Evolutionary conservation across 2,329 filamentous ascomycete genomes (phyloP), one percentile per base, ranked within the genome.

Genomic region (Macrophomina tecta): DNA sequence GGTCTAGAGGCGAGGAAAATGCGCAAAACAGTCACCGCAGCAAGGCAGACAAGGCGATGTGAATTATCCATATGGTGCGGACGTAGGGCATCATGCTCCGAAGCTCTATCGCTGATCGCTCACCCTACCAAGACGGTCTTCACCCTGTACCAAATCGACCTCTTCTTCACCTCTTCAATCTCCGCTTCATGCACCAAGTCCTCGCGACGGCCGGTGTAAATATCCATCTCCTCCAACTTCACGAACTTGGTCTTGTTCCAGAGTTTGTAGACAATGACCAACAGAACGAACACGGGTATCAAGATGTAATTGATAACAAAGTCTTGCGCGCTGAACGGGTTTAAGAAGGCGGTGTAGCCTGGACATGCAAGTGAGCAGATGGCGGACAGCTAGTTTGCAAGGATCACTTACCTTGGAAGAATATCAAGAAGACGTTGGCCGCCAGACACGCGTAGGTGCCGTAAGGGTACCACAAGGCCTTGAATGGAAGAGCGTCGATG

Each of bases 201-300:
- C 4, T 71, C 67, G 7, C 69, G 55, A 5, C 70, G 68, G 1
- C 79, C 77, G 4, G 71, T 78, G 76, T 76, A 79, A 34, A 80
- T 78, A 70, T 80, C 77, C 71, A 80, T 78, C 52, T 81, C 79
- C 42, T 72, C 69, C 38, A 79, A 48, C 32, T 73, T 74, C 1
- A 81, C 76, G 55, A 77, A 70, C 58, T 71, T 73, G 1, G 80
- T 81, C 67, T 75, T 77, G 69, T 67, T 48, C 67, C 69, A 69
- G 64, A 71, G 65, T 46, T 71, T 71, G 52, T 68, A 72, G 7
- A n/a, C 66, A 2, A 70, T 28, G 56, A 67, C 68, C 16, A 72
- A 61, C 5, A 69, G 32, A 7, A 70, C 30, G 40, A 72, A 70
- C 2, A 71, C 63, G 3, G 70, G 69, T 6, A 70, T 42, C n/a